Evolutionary conservation across 2,329 filamentous ascomycete genomes (phyloP).

Genomic region (Colletotrichum simmondsii): DNA sequence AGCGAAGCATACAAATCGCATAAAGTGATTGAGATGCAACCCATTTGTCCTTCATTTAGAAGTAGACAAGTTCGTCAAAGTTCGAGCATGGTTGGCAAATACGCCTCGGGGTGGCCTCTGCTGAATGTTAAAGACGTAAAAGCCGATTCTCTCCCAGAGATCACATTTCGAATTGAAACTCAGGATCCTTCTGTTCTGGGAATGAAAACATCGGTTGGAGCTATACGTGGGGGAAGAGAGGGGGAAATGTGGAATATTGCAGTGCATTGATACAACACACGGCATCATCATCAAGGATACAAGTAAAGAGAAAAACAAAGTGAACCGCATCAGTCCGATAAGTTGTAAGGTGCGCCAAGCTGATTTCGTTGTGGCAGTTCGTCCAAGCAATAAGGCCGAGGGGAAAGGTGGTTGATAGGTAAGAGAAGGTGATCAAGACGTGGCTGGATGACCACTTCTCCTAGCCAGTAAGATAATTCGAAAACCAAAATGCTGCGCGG

Average conservation of each 20-base stretch:
- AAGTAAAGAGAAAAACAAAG: not conserved
- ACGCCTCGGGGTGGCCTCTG: no score
- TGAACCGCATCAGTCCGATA: not conserved
- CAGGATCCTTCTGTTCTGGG: no score
- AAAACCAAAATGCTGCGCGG: not conserved
- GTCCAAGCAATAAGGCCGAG: not conserved
- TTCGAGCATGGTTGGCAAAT: not conserved
- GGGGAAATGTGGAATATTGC: no score
- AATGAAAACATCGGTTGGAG: no score
- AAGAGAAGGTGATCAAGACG: not conserved
- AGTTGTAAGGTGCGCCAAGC: not conserved
- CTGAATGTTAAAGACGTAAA: no score
- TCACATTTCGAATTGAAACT: no score
- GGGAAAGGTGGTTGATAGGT: not conserved
- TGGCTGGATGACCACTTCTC: not conserved
- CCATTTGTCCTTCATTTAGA: not conserved
- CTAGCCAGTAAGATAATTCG: slow-evolving; percentile 2
- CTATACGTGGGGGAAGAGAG: no score
- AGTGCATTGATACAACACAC: no score
- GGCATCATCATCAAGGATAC: not conserved
- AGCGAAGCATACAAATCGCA: not conserved
- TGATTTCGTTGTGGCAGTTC: not conserved
- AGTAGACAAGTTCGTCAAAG: not conserved
- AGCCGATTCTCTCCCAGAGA: no score
- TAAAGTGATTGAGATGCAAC: not conserved